Percentiles rank a stretch among this genome's conserved stretches.
Conservation (phyloP, 352 stramenopile species). For the Phytophthora podocarpi region DNA sequence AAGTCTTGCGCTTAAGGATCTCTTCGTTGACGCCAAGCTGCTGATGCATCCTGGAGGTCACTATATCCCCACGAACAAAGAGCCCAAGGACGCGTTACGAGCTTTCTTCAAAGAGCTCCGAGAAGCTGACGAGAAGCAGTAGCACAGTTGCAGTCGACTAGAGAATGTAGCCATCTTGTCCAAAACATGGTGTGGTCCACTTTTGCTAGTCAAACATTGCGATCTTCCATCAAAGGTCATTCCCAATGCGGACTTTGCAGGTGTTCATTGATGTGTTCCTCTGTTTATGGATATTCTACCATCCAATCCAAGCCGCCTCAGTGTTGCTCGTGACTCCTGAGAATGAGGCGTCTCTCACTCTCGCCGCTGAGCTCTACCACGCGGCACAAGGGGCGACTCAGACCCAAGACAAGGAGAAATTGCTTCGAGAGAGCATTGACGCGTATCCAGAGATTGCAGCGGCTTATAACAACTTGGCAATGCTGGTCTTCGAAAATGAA, state of each 20-base stretch:
- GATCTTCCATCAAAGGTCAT: slow-evolving; percentile 40
- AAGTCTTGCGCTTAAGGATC: slow-evolving; percentile 58
- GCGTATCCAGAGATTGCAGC: slow-evolving; percentile 49
- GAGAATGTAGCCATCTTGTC: slow-evolving; percentile 2
- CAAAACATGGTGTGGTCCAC: slow-evolving; percentile 16
- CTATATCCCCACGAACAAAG: slow-evolving; percentile 89
- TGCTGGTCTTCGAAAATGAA: slow-evolving; percentile 47
- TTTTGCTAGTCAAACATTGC: slow-evolving; percentile 25
- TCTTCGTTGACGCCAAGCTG: slow-evolving; percentile 61
- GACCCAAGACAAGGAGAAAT: slow-evolving; percentile 23
- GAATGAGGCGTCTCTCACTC: slow-evolving; percentile 29
- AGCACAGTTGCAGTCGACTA: not conserved
- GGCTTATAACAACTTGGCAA: slow-evolving; percentile 85
- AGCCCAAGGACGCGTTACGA: slow-evolving; percentile 74
- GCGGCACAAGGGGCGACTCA: slow-evolving; percentile 15
- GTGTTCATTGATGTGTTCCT: slow-evolving; percentile 13
- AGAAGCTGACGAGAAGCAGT: slow-evolving; percentile 19
- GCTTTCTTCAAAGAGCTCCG: slow-evolving; percentile 68
- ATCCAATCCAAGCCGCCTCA: not conserved
- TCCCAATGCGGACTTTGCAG: slow-evolving; percentile 1
- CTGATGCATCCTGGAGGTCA: slow-evolving; percentile 76
- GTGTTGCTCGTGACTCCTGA: slow-evolving; percentile 26
- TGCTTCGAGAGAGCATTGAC: slow-evolving; percentile 56
- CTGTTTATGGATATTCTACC: slow-evolving; percentile 7
- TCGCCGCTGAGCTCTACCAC: slow-evolving; percentile 38